These are phyloP conservation scores for Citrus mangshanensis DNA, from an alignment of 345 rosid genomes.

Conservation along the genomic window DNA sequence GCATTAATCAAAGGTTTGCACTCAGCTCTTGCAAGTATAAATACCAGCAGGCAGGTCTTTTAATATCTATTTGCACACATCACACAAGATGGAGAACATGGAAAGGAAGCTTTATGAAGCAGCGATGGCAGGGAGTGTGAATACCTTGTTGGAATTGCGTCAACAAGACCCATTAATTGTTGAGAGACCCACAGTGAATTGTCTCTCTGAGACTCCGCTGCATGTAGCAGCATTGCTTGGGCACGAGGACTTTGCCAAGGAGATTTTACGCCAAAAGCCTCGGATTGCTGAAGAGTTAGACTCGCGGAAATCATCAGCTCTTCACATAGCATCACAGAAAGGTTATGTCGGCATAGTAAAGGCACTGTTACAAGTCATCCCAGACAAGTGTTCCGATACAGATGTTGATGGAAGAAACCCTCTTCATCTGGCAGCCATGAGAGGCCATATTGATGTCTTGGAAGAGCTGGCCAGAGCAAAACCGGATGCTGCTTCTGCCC, in stretches of 20 bases:
- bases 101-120: conserved; percentile 2
- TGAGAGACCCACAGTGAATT: not conserved
- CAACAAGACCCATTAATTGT: not conserved
- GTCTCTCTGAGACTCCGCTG: conserved; percentile 5
- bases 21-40: not conserved
- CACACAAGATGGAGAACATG: not conserved
- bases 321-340: conserved; percentile 18
- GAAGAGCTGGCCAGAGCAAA: not conserved
- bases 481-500: not conserved
- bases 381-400: not conserved
- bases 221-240: conserved; percentile 14
- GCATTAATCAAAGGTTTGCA: too few species aligned
- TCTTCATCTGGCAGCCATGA: conserved; percentile 13
- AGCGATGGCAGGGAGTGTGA: not conserved
- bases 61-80: not conserved
- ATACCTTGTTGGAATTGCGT: not conserved
- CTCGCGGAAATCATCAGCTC: not conserved
- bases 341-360: conserved; percentile 17
- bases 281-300: conserved; percentile 5
- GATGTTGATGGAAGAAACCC: conserved; percentile 1
- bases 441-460: conserved; percentile 1
- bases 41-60: not conserved
- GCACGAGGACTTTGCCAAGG: conserved; percentile 4
- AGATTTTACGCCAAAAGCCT: conserved; percentile 7
- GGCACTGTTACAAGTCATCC: not conserved